Evolutionary conservation across 306 rosid species (phyloP), one percentile per base, ranked within the genome.

Genomic region (Sophora flavescens): DNA sequence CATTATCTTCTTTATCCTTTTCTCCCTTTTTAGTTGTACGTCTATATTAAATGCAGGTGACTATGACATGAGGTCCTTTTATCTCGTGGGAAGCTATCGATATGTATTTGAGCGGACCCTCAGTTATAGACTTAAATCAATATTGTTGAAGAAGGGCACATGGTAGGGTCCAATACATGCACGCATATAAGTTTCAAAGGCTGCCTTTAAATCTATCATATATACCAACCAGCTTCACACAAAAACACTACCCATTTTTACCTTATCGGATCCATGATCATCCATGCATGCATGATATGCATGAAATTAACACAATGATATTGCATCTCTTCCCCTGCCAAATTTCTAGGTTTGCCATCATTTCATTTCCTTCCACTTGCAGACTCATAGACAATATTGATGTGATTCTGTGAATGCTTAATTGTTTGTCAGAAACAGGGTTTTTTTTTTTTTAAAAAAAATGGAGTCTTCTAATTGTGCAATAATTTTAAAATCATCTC

Each of bases 101-200:
- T 2, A 42, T 74, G 53, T 4, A 58, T 11, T 72, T 61, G 62
- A 62, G 16, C 2, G 17, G 58, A 63, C 16, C 70, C 58, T 22
- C 8, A 6, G 17, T 62, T 63, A 61, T 69, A 1, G 2, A n/a
- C n/a, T n/a, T n/a, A n/a, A n/a, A n/a, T n/a, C n/a, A n/a, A n/a
- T n/a, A n/a, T n/a, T 30, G 77, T 48, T 74, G 44, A 60, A 70
- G 81, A 72, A 14, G 35, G 1, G 68, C 84, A 84, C 87, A 80
- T 84, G 82, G 84, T 76, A 71, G 84, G 82, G 80, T 52, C 80
- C 69, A 32, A 32, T 9, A 53, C 35, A 6, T 22, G 1, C 35
- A 6, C 1, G 1, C 22, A 22, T 22, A 22, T 13, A 74, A 16
- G 36, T 42, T 65, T 62, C 5, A 18, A 48, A 50, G 28, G 38